A percentile compares a stretch with the other conserved stretches of the same genome.
phyloP scores from a whole-genome alignment of 148 eudicot species.

The Diospyros lotus region DNA sequence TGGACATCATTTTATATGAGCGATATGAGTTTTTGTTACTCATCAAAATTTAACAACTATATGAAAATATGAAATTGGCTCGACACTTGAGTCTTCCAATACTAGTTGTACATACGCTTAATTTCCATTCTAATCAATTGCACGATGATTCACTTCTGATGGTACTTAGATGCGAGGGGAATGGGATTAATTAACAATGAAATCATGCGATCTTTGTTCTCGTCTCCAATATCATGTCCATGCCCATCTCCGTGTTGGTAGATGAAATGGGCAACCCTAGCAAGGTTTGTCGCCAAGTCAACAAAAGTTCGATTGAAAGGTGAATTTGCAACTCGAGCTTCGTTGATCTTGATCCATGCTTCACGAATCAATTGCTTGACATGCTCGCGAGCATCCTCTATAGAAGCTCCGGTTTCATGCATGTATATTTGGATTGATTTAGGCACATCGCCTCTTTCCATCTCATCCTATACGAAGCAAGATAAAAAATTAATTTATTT shows the following conservation, averaged over 20 bases:
- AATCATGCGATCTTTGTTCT: conserved; percentile 1
- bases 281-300: neutral
- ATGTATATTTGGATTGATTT: conserved; percentile 16
- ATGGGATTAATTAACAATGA: conserved; percentile 2
- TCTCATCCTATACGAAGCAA: conserved; percentile 2
- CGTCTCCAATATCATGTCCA: conserved; percentile 12
- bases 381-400: conserved; percentile 5
- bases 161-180: neutral
- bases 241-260: conserved; percentile 13
- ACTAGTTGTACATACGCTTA: too few relatives aligned
- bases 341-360: conserved; percentile 11
- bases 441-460: neutral
- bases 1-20: too few relatives aligned
- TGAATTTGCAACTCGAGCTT: neutral
- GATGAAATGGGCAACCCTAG: conserved; percentile 14
- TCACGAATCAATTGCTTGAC: conserved; percentile 9
- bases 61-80: too few relatives aligned
- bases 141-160: too few relatives aligned
- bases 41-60: too few relatives aligned
- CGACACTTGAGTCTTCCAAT: too few relatives aligned
- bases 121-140: too few relatives aligned
- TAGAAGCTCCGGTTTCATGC: conserved; percentile 13
- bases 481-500: neutral
- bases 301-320: conserved; percentile 2
- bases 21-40: too few relatives aligned